phyloP scores from a whole-genome alignment of 495 filamentous ascomycete genomes.

The Talaromyces thailandensis region DNA sequence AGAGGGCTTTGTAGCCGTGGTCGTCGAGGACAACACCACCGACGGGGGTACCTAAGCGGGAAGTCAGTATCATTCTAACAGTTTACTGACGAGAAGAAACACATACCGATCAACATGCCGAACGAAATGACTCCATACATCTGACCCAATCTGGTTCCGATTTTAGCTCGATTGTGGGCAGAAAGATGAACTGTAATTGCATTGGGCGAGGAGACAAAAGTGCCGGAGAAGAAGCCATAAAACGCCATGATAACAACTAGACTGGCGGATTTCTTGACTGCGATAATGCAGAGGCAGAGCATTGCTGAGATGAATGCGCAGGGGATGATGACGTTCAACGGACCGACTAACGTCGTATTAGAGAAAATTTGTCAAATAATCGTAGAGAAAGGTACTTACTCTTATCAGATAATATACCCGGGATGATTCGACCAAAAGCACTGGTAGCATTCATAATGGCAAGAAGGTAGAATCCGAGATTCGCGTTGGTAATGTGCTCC shows the following conservation, averaged over 20 bases:
- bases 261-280: constrained; percentile 63
- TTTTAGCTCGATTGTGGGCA: not conserved
- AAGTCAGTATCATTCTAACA: not conserved
- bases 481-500: constrained; percentile 44
- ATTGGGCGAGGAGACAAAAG: constrained; percentile 19
- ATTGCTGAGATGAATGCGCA: constrained; percentile 34
- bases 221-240: constrained; percentile 25
- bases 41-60: not conserved
- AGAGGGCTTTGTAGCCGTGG: not conserved
- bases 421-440: constrained; percentile 21
- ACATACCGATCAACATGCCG: constrained; percentile 3
- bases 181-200: constrained; percentile 21
- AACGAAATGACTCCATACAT: not conserved
- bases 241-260: constrained; percentile 24
- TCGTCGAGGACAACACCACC: constrained; percentile 5
- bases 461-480: constrained; percentile 54
- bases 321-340: constrained; percentile 24
- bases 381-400: constrained; percentile 23
- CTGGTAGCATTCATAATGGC: constrained; percentile 64
- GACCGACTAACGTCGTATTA: constrained; percentile 45
- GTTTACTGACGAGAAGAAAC: not conserved
- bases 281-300: constrained; percentile 54
- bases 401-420: constrained; percentile 19
- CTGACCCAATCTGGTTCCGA: constrained; percentile 3
- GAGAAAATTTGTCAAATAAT: too few species aligned